Base-by-base conservation (phyloP, 768 basidiomycete species). In the Agaricus bisporus region DNA sequence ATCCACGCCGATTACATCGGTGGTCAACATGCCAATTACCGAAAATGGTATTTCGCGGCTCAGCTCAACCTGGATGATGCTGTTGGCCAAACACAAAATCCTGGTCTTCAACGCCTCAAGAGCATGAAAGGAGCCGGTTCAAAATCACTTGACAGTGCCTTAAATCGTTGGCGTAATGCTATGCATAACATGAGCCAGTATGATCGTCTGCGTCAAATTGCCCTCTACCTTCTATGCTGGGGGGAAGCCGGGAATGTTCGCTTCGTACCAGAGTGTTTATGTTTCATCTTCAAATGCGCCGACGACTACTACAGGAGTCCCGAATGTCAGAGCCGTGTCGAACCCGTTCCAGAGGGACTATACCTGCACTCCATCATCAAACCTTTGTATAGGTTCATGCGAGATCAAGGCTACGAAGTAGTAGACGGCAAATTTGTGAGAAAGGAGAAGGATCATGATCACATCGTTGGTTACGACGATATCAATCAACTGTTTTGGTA, bases 141-240 rank as follows among this genome's bases (percentile, higher is more conserved):
- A 59, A 98, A 95, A 68, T 90, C 91, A 35, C 86, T 99, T 56
- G 94, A 98, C 68, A 88, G 85, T 47, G 97, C 97, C 15, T 81
- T 93, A 61, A 90, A 88, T 65, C 81, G 95, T 51, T 99, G 97
- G 97, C 80, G 95, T 45, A 92, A 90, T 63, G 97, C 95, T 51
- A 99, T 99, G 97, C 89, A 94, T 75, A 93, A 85, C 73, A 99
- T 99, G 97, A 92, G 88, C 70, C 91, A 97, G 65, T 99, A 99
- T 70, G 97, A 99, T 66, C 86, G 95, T 64, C 80, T 98, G 39
- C 87, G 97, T 12, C 97, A 99, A 69, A 83, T 99, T 57, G 95
- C 97, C 2, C 84, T 99, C 39, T 99, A 86, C 68, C 80, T 99
- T 48, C 80, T 99, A 42, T 97, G 94, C 67, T 99, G 97, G 97